These are phyloP conservation scores for Wilcoxina mikolae DNA, from an alignment of 495 filamentous ascomycete species.

Conservation along the genomic window DNA sequence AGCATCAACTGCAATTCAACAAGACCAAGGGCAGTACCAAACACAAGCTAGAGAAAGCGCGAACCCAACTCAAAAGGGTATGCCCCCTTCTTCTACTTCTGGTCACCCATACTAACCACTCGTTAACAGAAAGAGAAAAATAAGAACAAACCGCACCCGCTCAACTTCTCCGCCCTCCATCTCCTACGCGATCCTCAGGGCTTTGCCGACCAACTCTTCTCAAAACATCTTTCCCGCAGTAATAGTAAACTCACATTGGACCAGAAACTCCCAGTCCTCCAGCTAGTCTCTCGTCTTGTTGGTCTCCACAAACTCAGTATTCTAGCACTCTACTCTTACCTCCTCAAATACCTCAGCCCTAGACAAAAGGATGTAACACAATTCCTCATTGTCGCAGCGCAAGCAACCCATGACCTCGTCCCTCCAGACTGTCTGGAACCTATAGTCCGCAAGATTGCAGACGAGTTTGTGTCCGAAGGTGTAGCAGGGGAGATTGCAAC, in stretches of 20 bases:
- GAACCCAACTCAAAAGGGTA: slow-evolving; percentile 51
- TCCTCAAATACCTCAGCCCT: slow-evolving; percentile 71
- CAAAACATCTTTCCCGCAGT: slow-evolving; percentile 72
- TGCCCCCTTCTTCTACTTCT: not conserved
- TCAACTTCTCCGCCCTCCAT: slow-evolving; percentile 98
- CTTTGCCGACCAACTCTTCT: slow-evolving; percentile 81
- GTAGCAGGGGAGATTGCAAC: slow-evolving; percentile 79
- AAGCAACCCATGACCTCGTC: slow-evolving; percentile 78
- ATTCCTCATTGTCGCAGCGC: slow-evolving; percentile 82
- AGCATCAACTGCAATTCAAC: slow-evolving; percentile 76
- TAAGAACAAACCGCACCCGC: slow-evolving; percentile 67
- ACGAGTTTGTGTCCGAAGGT: slow-evolving; percentile 94
- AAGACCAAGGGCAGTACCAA: slow-evolving; percentile 70
- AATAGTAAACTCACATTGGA: slow-evolving; percentile 86
- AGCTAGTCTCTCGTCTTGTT: slow-evolving; percentile 78
- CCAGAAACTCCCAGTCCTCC: slow-evolving; percentile 71
- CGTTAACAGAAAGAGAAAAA: slow-evolving; percentile 58
- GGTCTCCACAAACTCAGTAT: slow-evolving; percentile 83
- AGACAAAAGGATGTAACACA: slow-evolving; percentile 87
- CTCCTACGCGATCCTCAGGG: slow-evolving; percentile 90
- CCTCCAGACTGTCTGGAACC: slow-evolving; percentile 90
- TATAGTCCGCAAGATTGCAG: slow-evolving; percentile 85
- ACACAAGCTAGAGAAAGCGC: slow-evolving; percentile 59
- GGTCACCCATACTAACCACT: slow-evolving; percentile 5
- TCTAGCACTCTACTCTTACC: slow-evolving; percentile 73